phyloP scores from a whole-genome alignment of 495 filamentous ascomycete genomes.

The Penicillium egyptiacum region DNA sequence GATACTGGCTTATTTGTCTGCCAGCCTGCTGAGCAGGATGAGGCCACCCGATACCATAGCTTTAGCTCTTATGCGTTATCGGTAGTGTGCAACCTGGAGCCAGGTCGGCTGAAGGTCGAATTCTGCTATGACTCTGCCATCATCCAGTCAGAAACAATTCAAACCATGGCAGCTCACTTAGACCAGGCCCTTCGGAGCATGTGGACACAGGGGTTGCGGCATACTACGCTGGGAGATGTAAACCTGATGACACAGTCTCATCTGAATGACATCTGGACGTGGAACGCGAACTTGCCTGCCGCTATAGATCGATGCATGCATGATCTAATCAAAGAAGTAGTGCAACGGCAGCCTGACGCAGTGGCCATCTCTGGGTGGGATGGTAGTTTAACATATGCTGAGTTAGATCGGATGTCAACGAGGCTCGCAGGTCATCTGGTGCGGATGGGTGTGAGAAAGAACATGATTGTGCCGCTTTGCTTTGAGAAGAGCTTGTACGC shows the following conservation, averaged over 20 bases:
- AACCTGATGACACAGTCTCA: constrained; percentile 3
- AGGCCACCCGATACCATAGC: neutral
- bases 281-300: neutral
- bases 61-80: neutral
- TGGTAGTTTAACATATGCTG: constrained; percentile 36
- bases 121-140: neutral
- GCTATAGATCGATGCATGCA: constrained; percentile 25
- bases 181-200: neutral
- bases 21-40: too few species aligned
- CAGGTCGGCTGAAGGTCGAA: neutral
- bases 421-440: constrained; percentile 21
- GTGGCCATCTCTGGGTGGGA: neutral
- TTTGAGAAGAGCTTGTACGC: constrained; percentile 48
- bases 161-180: neutral
- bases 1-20: too few species aligned
- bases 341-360: neutral
- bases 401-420: constrained; percentile 39
- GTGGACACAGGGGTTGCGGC: neutral
- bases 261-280: constrained; percentile 6
- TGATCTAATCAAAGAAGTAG: constrained; percentile 25
- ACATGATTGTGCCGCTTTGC: constrained; percentile 43
- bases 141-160: neutral
- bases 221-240: neutral
- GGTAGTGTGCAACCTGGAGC: neutral
- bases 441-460: constrained; percentile 33